phyloP scores from a whole-genome alignment of 768 basidiomycete genomes.

The Calocybe indica region DNA sequence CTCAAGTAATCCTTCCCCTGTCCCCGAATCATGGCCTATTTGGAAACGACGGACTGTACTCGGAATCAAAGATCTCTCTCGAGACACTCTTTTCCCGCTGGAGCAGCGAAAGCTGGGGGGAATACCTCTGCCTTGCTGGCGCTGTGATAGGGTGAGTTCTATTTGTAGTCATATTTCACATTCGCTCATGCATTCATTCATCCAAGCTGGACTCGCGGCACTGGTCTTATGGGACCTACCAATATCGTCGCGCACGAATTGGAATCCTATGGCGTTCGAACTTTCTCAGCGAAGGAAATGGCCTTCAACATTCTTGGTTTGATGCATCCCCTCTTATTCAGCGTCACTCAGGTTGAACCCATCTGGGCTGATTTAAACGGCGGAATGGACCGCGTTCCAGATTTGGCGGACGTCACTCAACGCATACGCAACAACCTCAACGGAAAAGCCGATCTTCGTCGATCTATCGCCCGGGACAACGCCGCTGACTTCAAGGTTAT shows the following conservation, averaged over 20 bases:
- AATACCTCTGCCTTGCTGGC: constrained; percentile 95
- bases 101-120: constrained; percentile 98
- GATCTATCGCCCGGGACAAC: constrained; percentile 90
- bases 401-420: constrained; percentile 86
- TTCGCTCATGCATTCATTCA: constrained; percentile 4
- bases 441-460: constrained; percentile 88
- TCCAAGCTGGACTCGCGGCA: constrained; percentile 92
- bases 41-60: constrained; percentile 96
- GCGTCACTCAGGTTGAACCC: constrained; percentile 98
- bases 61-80: constrained; percentile 96
- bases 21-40: constrained; percentile 98
- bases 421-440: constrained; percentile 79
- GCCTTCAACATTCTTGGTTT: constrained; percentile 99
- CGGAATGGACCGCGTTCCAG: constrained; percentile 95
- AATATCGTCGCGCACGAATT: constrained; percentile 93
- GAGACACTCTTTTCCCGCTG: constrained; percentile 98
- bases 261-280: constrained; percentile 89
- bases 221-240: constrained; percentile 93
- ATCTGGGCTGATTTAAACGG: constrained; percentile 99
- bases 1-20: constrained; percentile 95
- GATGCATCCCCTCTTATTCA: constrained; percentile 99
- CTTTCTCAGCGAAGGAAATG: constrained; percentile 99
- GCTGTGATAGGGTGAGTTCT: constrained; percentile 88
- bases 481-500: constrained; percentile 91
- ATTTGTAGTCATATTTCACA: constrained; percentile 1